Evolutionary conservation across 2,329 filamentous ascomycete genomes (phyloP).

Genomic region (Cladophialophora psammophila): DNA sequence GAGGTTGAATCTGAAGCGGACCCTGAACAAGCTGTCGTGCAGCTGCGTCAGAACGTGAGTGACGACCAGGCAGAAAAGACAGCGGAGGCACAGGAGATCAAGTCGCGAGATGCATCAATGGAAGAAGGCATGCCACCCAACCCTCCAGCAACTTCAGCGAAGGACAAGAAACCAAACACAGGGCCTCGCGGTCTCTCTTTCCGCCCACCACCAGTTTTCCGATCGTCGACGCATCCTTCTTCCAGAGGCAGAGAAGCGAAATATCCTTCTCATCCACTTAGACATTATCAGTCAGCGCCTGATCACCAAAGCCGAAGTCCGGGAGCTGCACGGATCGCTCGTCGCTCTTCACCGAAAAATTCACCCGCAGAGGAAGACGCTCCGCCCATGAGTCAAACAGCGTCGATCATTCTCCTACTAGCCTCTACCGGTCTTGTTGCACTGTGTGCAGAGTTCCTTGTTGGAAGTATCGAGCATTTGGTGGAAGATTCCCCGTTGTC

Average conservation of each 20-base stretch:
- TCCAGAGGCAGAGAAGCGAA: slow-evolving; percentile 5
- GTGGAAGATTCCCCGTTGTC: slow-evolving; percentile 58
- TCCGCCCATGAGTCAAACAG: slow-evolving; percentile 74
- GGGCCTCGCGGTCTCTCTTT: slow-evolving; percentile 32
- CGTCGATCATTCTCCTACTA: slow-evolving; percentile 74
- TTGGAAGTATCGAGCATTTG: slow-evolving; percentile 64
- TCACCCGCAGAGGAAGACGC: slow-evolving; percentile 16
- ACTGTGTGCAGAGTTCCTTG: slow-evolving; percentile 74
- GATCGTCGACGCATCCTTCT: slow-evolving; percentile 29
- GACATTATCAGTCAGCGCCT: slow-evolving; percentile 59
- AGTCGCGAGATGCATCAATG: not conserved
- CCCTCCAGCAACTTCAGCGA: slow-evolving; percentile 6
- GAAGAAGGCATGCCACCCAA: slow-evolving; percentile 10
- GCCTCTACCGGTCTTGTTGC: slow-evolving; percentile 79
- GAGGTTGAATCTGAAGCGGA: slow-evolving; percentile 70
- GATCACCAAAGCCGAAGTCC: slow-evolving; percentile 53
- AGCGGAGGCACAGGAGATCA: slow-evolving; percentile 24
- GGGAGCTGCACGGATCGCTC: not conserved
- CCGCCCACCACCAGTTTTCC: slow-evolving; percentile 36
- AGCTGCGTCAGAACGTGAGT: slow-evolving; percentile 4
- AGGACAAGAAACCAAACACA: slow-evolving; percentile 21
- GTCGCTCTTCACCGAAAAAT: slow-evolving; percentile 17
- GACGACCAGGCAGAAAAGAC: slow-evolving; percentile 26
- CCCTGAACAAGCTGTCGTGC: not conserved
- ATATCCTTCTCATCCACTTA: slow-evolving; percentile 19